Base-by-base conservation (phyloP, 352 stramenopile species). In the Pythium brachiatum region DNA sequence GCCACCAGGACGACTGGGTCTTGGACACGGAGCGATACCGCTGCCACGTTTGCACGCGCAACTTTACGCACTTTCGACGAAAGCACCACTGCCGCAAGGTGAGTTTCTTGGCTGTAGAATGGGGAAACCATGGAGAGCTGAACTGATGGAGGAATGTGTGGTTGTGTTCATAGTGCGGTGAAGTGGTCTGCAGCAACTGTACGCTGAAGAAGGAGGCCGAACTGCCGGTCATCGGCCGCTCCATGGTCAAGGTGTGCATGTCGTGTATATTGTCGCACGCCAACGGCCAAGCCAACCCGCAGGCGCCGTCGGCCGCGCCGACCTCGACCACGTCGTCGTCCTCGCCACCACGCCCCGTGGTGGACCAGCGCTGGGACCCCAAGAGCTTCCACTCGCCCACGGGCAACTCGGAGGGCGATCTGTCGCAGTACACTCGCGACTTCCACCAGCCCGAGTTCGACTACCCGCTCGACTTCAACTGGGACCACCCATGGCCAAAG, bases 71-170 rank as follows among this genome's bases (percentile, higher is more conserved):
- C 63, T 92, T 95, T 61, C 83, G 86, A 50, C 83, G 86, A 87
- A 94, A 94, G 75, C 86, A 95, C 57, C 86, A 95, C 66, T 95
- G 86, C 72, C 84, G 86, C 67, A 92, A 94, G 78, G 85, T 94
- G 64, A 38, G 64, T 38, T 48, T 48, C 23, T 5, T 8, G 25
- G 15, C n/a, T 44, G 4, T 43, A 20, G 36, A n/a, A 43, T 43
- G 36, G 16, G n/a, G 41, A 48, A 18, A n/a, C 39, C 48, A 1
- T 29, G 1, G n/a, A n/a, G n/a, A n/a, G n/a, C n/a, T 55, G 18
- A 9, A 57, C 21, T 26, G 57, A 52, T 25, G 3, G 21, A 32
- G 5, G 15, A 60, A 16, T 48, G 16, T 51, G 4, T 55, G 31
- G 29, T 44, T 56, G 9, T 57, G 5, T 32, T 25, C 58, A 34